A percentile compares a stretch with the other conserved stretches of the same genome.
Evolutionary conservation across 1,284 basidiomycete genomes (phyloP).

Genomic region (Cutaneotrichosporon sp.): DNA sequence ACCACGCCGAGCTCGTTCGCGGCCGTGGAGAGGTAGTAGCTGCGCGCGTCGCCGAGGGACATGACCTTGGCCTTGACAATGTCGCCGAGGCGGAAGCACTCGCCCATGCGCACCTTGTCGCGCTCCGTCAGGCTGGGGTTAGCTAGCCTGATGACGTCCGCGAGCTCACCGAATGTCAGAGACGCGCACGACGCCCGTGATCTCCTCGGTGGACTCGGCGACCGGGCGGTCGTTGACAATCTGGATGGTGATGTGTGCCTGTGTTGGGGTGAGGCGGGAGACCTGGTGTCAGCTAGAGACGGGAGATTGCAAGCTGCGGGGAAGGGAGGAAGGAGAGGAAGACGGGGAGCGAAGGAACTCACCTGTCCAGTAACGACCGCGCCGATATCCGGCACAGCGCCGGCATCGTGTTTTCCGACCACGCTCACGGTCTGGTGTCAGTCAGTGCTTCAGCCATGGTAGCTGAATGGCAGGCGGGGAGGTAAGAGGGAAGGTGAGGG

Average conservation of each 20-base stretch:
- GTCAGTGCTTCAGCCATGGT: not conserved
- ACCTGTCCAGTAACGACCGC: constrained; percentile 39
- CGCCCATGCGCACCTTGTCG: constrained; percentile 87
- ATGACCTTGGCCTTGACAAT: constrained; percentile 90
- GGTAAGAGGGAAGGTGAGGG: not conserved
- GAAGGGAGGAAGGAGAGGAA: too few species aligned
- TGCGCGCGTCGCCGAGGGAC: constrained; percentile 87
- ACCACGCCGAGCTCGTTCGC: constrained; percentile 80
- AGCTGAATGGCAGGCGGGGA: too few species aligned
- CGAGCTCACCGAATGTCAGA: constrained; percentile 73
- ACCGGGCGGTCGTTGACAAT: constrained; percentile 89
- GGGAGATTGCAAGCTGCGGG: too few species aligned
- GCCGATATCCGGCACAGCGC: constrained; percentile 52
- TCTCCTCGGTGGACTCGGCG: constrained; percentile 80
- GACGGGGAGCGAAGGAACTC: not conserved
- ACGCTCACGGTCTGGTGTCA: constrained; percentile 40
- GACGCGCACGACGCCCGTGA: constrained; percentile 84
- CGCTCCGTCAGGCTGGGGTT: constrained; percentile 70
- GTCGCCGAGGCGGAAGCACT: constrained; percentile 95
- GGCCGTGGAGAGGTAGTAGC: constrained; percentile 93
- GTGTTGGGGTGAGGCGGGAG: constrained; percentile 80
- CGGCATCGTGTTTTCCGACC: constrained; percentile 49
- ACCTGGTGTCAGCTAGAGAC: constrained; percentile 56
- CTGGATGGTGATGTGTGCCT: constrained; percentile 83
- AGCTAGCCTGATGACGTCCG: not conserved